Evolutionary conservation across 768 basidiomycete species (phyloP).

Genomic region (Suillus sp.): DNA sequence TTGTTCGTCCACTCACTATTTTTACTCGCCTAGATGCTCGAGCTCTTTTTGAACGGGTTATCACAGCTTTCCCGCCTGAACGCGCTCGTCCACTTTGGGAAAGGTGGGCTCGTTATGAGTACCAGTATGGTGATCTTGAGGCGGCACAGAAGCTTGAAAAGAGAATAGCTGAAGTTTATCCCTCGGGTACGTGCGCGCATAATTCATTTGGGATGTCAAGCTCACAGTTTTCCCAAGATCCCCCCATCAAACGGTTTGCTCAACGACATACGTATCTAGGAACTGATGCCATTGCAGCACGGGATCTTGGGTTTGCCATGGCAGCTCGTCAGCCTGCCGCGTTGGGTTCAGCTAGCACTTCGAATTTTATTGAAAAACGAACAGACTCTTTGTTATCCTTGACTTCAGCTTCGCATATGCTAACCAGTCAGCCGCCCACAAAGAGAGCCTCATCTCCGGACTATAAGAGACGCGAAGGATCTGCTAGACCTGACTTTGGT

Average conservation of each 20-base stretch:
- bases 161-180: slow-evolving; percentile 85
- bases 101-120: slow-evolving; percentile 94
- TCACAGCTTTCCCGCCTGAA: slow-evolving; percentile 74
- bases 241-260: slow-evolving; percentile 88
- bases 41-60: slow-evolving; percentile 90
- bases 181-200: slow-evolving; percentile 59
- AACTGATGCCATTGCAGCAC: slow-evolving; percentile 85
- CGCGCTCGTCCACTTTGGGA: slow-evolving; percentile 90
- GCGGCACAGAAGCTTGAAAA: slow-evolving; percentile 88
- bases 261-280: slow-evolving; percentile 73
- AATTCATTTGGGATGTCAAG: not conserved
- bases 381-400: slow-evolving; percentile 40
- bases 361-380: slow-evolving; percentile 33
- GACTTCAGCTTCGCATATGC: slow-evolving; percentile 29
- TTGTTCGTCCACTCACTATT: slow-evolving; percentile 12
- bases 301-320: slow-evolving; percentile 83
- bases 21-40: slow-evolving; percentile 76
- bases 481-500: slow-evolving; percentile 38
- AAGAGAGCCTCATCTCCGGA: slow-evolving; percentile 38
- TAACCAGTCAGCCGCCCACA: slow-evolving; percentile 23
- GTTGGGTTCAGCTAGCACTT: slow-evolving; percentile 20
- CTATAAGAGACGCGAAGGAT: slow-evolving; percentile 46
- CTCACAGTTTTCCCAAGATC: slow-evolving; percentile 51
- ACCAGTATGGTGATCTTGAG: slow-evolving; percentile 90
- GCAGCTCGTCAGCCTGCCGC: slow-evolving; percentile 34